Percentiles rank a stretch among this genome's conserved stretches.
phyloP scores from a whole-genome alignment of 495 filamentous ascomycete species.

The Podospora australis region DNA sequence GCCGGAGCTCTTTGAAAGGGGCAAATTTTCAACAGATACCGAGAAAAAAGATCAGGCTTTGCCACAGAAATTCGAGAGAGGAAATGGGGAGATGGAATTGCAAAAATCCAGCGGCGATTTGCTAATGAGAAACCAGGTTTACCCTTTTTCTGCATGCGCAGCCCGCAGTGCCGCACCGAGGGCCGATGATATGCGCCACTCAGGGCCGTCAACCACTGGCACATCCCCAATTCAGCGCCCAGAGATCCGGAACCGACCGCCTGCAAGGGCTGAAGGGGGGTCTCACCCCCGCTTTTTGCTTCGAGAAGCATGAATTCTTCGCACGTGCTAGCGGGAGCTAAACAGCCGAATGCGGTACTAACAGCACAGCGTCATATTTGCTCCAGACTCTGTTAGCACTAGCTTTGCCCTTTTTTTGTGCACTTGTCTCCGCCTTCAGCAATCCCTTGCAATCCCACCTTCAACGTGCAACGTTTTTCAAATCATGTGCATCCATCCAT shows the following conservation, averaged over 20 bases:
- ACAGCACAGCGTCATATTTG: no score
- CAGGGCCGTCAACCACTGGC: not conserved
- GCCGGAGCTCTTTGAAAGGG: no score
- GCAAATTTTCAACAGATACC: not conserved
- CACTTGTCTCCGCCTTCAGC: no score
- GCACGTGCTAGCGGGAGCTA: not conserved
- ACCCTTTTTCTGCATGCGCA: not conserved
- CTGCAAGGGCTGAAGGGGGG: conserved; percentile 1
- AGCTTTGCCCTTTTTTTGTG: no score
- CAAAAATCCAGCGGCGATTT: conserved; percentile 7
- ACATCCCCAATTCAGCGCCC: conserved; percentile 2
- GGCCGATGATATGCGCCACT: conserved; percentile 23
- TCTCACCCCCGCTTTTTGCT: not conserved
- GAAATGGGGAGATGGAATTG: conserved; percentile 2
- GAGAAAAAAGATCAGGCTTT: not conserved
- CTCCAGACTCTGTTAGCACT: no score
- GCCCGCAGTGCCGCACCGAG: not conserved
- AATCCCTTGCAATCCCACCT: not conserved
- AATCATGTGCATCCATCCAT: no score
- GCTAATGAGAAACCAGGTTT: conserved; percentile 12
- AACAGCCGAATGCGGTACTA: no score
- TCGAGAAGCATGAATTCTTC: not conserved
- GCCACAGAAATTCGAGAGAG: not conserved
- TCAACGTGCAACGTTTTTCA: no score
- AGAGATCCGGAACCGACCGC: conserved; percentile 8